Evolutionary conservation across 2,329 filamentous ascomycete species (phyloP), one percentile per base, ranked within the genome.

Genomic region (Trichoderma sp.): DNA sequence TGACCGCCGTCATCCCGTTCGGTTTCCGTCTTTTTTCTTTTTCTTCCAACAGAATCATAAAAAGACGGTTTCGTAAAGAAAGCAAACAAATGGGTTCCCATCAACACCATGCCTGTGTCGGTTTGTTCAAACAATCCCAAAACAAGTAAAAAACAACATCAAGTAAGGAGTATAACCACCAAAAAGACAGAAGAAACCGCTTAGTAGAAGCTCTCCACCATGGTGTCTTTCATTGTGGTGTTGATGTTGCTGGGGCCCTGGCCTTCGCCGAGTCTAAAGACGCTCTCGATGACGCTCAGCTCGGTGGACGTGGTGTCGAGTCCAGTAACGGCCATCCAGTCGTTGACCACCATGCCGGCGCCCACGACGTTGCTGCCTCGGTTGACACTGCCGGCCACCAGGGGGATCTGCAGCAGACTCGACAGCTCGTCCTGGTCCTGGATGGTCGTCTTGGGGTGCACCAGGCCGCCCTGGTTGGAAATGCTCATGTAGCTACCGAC

Each of bases 161-260:
- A 43, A 43, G 34, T 36, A 36, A 36, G 34, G 34, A 36, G 34
- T 36, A 36, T 15, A 36, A 7, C 34, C 34, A 36, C 34, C 34
- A 36, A n/a, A 30, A 28, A 39, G 8, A 15, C 9, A 30, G 20
- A 50, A 6, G 13, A 30, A 50, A 47, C n/a, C 30, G 61, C 28
- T 71, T 88, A 99, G 86, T 99, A 99, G 85, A 98, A 99, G 78
- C 93, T 97, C 87, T 99, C 96, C 74, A 99, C 96, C 90, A 99
- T 97, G 75, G 94, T 96, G 82, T 98, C 95, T 89, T 98, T 98
- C 86, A 98, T 91, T 76, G 85, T 91, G 67, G 91, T 92, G 81
- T 93, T 93, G 84, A 95, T 94, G 77, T 89, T 91, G 78, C 90
- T 90, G 65, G 94, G 91, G 7, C 89, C 93, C 76, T 90, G 88